These are phyloP conservation scores for Fusarium redolens DNA, from an alignment of 2,329 filamentous ascomycete genomes.

Conservation along the genomic window DNA sequence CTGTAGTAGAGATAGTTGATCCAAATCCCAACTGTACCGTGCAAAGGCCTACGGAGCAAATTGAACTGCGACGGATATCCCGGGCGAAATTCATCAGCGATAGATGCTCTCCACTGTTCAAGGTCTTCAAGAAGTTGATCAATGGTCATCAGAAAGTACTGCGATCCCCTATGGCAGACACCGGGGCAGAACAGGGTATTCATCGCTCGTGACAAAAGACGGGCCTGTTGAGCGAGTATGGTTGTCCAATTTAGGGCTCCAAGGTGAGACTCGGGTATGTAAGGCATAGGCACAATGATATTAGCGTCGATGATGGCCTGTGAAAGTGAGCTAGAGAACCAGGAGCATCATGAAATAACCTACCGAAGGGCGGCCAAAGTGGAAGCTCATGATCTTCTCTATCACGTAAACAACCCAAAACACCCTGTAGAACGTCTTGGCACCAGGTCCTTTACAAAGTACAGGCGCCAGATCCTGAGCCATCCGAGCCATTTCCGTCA, in stretches of 20 bases:
- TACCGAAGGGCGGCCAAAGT: conserved; percentile 37
- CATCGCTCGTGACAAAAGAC: conserved; percentile 31
- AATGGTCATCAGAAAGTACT: conserved; percentile 19
- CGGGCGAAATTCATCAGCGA: conserved; percentile 21
- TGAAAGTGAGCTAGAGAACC: background rate
- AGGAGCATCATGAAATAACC: background rate
- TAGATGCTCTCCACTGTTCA: conserved; percentile 24
- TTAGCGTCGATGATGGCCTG: conserved; percentile 31
- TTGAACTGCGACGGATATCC: background rate
- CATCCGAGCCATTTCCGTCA: conserved; percentile 31
- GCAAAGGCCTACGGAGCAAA: conserved; percentile 7
- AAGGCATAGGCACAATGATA: conserved; percentile 29
- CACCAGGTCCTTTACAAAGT: conserved; percentile 5
- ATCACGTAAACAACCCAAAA: conserved; percentile 38
- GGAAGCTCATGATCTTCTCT: conserved; percentile 40
- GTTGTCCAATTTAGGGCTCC: conserved; percentile 29
- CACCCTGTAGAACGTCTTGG: conserved; percentile 19
- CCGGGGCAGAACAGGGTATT: conserved; percentile 29
- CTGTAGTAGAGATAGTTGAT: conserved; percentile 37
- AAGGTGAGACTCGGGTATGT: conserved; percentile 33
- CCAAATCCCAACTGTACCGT: conserved; percentile 23
- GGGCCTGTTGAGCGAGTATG: conserved; percentile 19
- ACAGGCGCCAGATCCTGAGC: conserved; percentile 28
- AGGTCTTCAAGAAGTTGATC: conserved; percentile 28
- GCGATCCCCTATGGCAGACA: conserved; percentile 1